Evolutionary conservation across 768 basidiomycete genomes (phyloP).

Genomic region (Lanmaoa pseudosensibilis): DNA sequence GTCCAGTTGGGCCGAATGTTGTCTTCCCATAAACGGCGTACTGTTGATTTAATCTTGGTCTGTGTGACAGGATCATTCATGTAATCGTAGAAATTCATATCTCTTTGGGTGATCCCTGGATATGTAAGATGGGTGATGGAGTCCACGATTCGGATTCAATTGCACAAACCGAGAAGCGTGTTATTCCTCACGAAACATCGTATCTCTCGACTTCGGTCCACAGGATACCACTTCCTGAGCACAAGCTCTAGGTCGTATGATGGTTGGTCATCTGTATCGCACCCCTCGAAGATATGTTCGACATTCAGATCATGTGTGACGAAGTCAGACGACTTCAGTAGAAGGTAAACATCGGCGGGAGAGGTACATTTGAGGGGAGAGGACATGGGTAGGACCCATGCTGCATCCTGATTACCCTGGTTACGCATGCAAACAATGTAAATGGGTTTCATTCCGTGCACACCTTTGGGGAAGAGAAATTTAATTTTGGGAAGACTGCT

Average conservation of each 20-base stretch:
- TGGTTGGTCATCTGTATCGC: slow-evolving; percentile 29
- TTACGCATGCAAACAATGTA: neutral
- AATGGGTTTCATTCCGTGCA: slow-evolving; percentile 15
- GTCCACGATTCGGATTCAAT: neutral
- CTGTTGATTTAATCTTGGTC: slow-evolving; percentile 48
- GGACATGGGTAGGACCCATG: slow-evolving; percentile 84
- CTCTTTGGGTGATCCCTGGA: slow-evolving; percentile 83
- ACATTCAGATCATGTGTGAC: slow-evolving; percentile 72
- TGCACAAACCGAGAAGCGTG: slow-evolving; percentile 61
- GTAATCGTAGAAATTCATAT: slow-evolving; percentile 86
- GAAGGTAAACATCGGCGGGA: slow-evolving; percentile 86
- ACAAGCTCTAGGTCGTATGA: slow-evolving; percentile 78
- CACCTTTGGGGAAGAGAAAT: slow-evolving; percentile 93
- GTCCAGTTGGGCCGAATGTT: slow-evolving; percentile 64
- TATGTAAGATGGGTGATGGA: neutral
- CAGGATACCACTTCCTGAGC: slow-evolving; percentile 84
- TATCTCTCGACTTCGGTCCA: slow-evolving; percentile 82
- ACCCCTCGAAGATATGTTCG: slow-evolving; percentile 67
- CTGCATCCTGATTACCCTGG: slow-evolving; percentile 66
- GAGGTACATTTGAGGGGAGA: slow-evolving; percentile 84
- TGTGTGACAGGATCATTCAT: slow-evolving; percentile 63
- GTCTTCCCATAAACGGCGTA: slow-evolving; percentile 66
- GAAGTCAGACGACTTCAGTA: slow-evolving; percentile 93
- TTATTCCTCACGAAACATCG: slow-evolving; percentile 86
- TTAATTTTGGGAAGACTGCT: slow-evolving; percentile 93